Evolutionary conservation across 2,329 filamentous ascomycete species (phyloP), one percentile per base, ranked within the genome.

Genomic region (Scedosporium apiospermum): DNA sequence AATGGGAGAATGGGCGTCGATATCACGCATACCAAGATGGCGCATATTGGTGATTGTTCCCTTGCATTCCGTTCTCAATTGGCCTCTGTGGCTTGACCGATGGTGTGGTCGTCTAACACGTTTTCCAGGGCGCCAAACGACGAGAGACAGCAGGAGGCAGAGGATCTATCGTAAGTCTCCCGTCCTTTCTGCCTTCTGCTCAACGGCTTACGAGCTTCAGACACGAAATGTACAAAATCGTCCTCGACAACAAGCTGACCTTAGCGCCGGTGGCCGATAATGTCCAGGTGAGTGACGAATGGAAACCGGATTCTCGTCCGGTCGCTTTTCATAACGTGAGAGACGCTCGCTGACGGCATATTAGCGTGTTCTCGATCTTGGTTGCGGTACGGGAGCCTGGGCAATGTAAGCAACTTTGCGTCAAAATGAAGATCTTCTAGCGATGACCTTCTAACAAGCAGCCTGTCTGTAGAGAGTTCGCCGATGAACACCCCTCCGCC

Each of bases 1-100:
- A 74, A 27, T 79, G 75, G 65, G 76, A 80, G 62, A 75, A 81
- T 60, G 79, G 79, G 2, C 73, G 80, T 0, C 71, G 78, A 3
- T 82, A 82, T 55, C 77, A 80, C 64, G 78, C 75, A 65, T 73
- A 75, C 41, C 2, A 26, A n/a, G 23, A 34, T 26, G 74, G 79
- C 7, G 67, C 72, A 7, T 77, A 77, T 60, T 64, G 62, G 63
- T 64, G 12, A 23, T 38, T 14, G 34, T 23, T 23, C 4, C n/a
- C 2, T 14, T 44, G 14, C 12, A 18, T 14, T 4, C 10, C 23
- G 2, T 16, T 18, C 14, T 42, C 9, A 34, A 21, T n/a, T 59
- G 16, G 27, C 4, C 38, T 12, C 3, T 14, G 3, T 12, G 7
- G 18, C 6, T 21, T 21, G 14, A 7, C 18, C 1, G 34, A 18